These are phyloP conservation scores for Pezicula radicicola DNA, from an alignment of 2,329 filamentous ascomycete genomes.

Conservation along the genomic window DNA sequence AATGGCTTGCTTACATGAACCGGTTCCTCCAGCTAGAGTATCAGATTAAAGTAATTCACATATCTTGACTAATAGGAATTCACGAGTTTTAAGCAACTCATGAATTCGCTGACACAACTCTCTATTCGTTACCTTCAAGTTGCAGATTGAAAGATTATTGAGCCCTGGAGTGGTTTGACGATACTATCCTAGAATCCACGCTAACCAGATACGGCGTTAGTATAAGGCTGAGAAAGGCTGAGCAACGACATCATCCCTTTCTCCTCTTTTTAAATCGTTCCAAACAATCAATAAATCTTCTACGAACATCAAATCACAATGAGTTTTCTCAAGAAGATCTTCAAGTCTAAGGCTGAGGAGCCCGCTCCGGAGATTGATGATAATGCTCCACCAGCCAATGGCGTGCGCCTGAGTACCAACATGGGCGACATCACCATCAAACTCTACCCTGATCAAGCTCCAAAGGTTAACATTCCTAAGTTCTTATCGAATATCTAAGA, in stretches of 20 bases:
- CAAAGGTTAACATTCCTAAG: neutral
- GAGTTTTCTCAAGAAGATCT: slow-evolving; percentile 4
- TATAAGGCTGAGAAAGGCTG: no score
- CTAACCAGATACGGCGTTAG: no score
- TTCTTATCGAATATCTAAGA: neutral
- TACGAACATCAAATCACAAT: neutral
- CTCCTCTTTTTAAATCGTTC: neutral
- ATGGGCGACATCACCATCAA: slow-evolving; percentile 3
- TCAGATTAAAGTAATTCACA: no score
- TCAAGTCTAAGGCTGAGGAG: neutral
- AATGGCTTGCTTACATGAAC: no score
- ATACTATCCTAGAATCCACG: no score
- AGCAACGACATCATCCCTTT: neutral
- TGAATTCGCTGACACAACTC: no score
- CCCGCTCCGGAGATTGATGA: neutral
- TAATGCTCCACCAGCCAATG: neutral
- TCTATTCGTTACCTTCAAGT: no score
- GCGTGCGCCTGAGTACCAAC: neutral
- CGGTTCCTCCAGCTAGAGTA: no score
- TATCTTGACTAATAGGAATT: no score
- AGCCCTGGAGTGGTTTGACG: no score
- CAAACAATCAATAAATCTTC: neutral
- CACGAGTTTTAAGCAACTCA: no score
- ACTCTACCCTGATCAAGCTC: slow-evolving; percentile 1
- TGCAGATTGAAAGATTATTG: no score